Evolutionary conservation across 306 rosid genomes (phyloP), one percentile per base, ranked within the genome.

Genomic region (Hylodesmum podocarpum): DNA sequence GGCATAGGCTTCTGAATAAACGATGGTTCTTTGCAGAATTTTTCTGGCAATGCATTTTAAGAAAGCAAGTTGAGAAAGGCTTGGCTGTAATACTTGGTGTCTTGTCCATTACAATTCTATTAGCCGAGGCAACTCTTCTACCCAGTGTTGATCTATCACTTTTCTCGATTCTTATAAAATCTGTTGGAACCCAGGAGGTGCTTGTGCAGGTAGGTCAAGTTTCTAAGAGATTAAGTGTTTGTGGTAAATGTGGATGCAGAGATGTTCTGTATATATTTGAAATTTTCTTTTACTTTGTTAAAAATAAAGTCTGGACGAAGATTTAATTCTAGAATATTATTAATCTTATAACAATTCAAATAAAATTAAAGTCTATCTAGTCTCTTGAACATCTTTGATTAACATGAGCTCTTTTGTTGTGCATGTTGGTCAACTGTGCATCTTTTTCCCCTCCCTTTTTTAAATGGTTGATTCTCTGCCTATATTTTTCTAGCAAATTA

Each of bases 91-190:
- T 89, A 31, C 97, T 95, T 78, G 95, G 96, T 76, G 77, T 87
- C 72, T 90, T 95, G 81, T 95, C 98, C 21, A 92, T 73, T 85
- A 97, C 97, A 57, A 95, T 95, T 88, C 97, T 95, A 73, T 86
- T 92, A 72, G 97, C 97, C 1, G 98, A 95, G 91, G 98, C 98
- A 66, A 95, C 97, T 57, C 87, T 92, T 54, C 91, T 95, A 54
- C 91, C 98, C 7, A 91, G 86, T 69, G 89, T 92, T 49, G 88
- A 95, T 89, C 85, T 95, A 49, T 95, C 98, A 54, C 97, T 95
- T 74, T 95, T 95, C 80, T 92, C 98, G 12, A 87, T 95, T 84
- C 96, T 92, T 43, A 87, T 95, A 74, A 92, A 89, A 65, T 84
- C 91, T 69, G 97, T 92, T 54, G 87, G 83, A 81, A 80, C 86